These are phyloP conservation scores for Populus davidiana DNA, from an alignment of 345 rosid genomes.

Conservation along the genomic window DNA sequence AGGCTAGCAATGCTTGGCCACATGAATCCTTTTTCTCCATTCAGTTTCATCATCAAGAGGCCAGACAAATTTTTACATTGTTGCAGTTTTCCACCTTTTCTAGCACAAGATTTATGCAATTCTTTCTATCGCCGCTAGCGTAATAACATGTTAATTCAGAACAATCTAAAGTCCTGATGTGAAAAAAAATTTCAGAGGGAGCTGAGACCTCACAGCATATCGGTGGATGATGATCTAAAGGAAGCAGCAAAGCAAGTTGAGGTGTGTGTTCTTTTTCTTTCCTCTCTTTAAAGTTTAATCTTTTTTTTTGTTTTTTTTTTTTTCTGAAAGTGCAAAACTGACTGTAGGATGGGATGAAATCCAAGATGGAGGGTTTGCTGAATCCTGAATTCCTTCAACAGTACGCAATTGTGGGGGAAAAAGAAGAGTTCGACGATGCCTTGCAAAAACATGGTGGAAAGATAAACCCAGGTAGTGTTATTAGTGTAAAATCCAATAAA, in stretches of 20 bases:
- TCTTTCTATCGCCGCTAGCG: not conserved
- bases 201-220: constrained; percentile 70
- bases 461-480: constrained; percentile 51
- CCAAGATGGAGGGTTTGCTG: constrained; percentile 49
- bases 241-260: constrained; percentile 78
- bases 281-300: not conserved
- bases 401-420: constrained; percentile 59
- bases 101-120: not conserved
- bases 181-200: constrained; percentile 43
- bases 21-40: not conserved
- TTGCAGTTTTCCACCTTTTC: not conserved
- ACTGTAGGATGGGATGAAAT: constrained; percentile 64
- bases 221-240: constrained; percentile 84
- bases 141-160: not conserved
- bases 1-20: not conserved
- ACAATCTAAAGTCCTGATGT: not conserved
- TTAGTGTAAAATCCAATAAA: constrained; percentile 59
- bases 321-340: constrained; percentile 4
- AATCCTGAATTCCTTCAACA: constrained; percentile 64
- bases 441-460: constrained; percentile 52
- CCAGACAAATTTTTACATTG: not conserved
- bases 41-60: not conserved
- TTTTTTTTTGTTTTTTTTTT: not conserved
- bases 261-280: constrained; percentile 34
- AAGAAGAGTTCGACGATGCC: constrained; percentile 63